Evolutionary conservation across 305 asterid genomes (phyloP), one percentile per base, ranked within the genome.

Genomic region (Salvia sclarea): DNA sequence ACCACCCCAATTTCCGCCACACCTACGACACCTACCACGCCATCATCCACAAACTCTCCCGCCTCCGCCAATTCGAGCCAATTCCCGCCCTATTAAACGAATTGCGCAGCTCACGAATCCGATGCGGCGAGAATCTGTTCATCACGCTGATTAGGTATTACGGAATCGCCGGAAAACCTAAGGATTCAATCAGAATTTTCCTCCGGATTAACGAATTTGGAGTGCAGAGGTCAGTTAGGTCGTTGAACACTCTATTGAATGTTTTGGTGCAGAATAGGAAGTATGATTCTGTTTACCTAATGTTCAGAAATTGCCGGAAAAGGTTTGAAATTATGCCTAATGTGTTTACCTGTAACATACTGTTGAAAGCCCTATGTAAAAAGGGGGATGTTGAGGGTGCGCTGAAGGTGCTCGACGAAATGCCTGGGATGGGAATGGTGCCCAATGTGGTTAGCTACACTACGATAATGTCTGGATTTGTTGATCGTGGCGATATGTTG

Each of bases 361-460:
- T 93, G 85, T 56, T 93, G 14, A 88, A 90, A 75, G 97, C 95
- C 25, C 70, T 90, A 69, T 85, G 98, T 73, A 93, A 82, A 75
- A 90, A 87, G 71, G 73, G 72, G 58, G 92, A 90, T 62, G 55
- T 87, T 43, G 82, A 75, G 68, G 80, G 85, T 81, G 94, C 95
- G 4, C 68, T 81, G 50, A 80, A 76, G 77, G 69, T 93, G 81
- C 58, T 93, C 7, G 96, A 87, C 75, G 98, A 93, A 82, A 93
- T 93, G 84, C 96, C 96, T 10, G 85, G 78, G 24, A 84, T 90
- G 92, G 97, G 97, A 12, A 59, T 93, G 74, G 83, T 87, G 37
- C 95, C 98, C 0, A 88, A 90, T 78, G 95, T 88, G 79, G 92
- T 88, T 64, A 93, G 92, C 66, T 93, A 90, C 71, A 93, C 98